These are phyloP conservation scores for Amniculicola lignicola DNA, from an alignment of 495 filamentous ascomycete species.

Conservation along the genomic window DNA sequence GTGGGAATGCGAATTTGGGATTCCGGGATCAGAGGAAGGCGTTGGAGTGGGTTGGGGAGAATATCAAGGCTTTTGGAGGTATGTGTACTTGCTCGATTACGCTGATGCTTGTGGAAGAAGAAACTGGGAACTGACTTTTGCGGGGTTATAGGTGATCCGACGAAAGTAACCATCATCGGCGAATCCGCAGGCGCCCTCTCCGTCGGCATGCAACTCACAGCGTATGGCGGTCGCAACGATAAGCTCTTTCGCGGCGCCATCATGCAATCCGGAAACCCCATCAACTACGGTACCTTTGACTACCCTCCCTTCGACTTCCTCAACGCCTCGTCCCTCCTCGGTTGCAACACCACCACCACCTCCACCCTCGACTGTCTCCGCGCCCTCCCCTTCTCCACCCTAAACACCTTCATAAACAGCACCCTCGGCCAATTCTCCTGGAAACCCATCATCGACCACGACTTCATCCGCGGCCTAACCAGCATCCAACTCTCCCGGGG, in stretches of 20 bases:
- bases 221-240: slow-evolving; percentile 46
- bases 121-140: too few relatives aligned
- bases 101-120: too few relatives aligned
- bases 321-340: slow-evolving; percentile 36
- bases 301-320: slow-evolving; percentile 22
- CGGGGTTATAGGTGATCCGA: slow-evolving; percentile 35
- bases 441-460: slow-evolving; percentile 52
- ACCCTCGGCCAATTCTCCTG: slow-evolving; percentile 38
- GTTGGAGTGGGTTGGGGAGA: slow-evolving; percentile 58
- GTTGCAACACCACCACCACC: slow-evolving; percentile 39
- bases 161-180: slow-evolving; percentile 40
- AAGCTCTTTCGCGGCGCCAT: slow-evolving; percentile 54
- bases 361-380: slow-evolving; percentile 49
- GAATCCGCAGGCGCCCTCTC: slow-evolving; percentile 32
- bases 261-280: slow-evolving; percentile 45
- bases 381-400: slow-evolving; percentile 52
- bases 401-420: slow-evolving; percentile 55
- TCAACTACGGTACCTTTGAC: slow-evolving; percentile 34
- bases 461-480: slow-evolving; percentile 43
- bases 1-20: slow-evolving; percentile 56
- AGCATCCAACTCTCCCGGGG: slow-evolving; percentile 42
- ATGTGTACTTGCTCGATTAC: slow-evolving; percentile 9
- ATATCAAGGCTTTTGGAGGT: slow-evolving; percentile 44
- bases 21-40: slow-evolving; percentile 60
- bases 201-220: slow-evolving; percentile 42